These are phyloP conservation scores for Paraconiothyrium sp. DNA, from an alignment of 2,329 filamentous ascomycete species.

Conservation along the genomic window DNA sequence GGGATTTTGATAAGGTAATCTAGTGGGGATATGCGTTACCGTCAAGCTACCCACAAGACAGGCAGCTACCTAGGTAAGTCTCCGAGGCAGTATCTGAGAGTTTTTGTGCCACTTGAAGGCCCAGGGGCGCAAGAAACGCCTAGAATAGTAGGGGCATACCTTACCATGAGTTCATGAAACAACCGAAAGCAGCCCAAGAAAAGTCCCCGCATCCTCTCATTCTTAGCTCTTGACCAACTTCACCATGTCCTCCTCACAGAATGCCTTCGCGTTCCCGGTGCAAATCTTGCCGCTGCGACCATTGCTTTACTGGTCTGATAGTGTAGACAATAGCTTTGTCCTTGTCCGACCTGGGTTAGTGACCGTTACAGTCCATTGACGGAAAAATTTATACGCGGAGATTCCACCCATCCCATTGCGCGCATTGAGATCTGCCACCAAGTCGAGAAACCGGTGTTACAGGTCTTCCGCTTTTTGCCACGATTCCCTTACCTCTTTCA, in stretches of 20 bases:
- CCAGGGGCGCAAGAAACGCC: too few species aligned
- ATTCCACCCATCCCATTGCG: neutral
- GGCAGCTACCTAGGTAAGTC: too few species aligned
- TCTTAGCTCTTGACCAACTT: constrained; percentile 10
- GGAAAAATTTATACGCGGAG: neutral
- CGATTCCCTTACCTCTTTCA: neutral
- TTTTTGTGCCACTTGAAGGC: too few species aligned
- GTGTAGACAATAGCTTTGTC: neutral
- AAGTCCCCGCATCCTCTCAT: neutral
- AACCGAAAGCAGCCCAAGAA: too few species aligned
- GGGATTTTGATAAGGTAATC: too few species aligned
- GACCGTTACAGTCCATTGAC: neutral
- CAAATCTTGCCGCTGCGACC: neutral
- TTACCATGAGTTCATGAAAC: too few species aligned
- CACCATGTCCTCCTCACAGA: constrained; percentile 11
- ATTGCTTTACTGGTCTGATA: neutral
- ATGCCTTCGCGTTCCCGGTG: neutral
- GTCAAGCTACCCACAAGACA: too few species aligned
- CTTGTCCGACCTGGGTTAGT: neutral
- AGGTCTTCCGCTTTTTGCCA: neutral
- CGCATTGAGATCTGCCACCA: neutral
- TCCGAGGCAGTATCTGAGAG: too few species aligned
- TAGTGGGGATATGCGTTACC: too few species aligned
- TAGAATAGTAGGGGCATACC: too few species aligned
- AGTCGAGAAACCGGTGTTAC: neutral